A percentile compares a stretch with the other conserved stretches of the same genome.
phyloP scores from a whole-genome alignment of 73 alveolate species.

The Loxodes magnus region DNA sequence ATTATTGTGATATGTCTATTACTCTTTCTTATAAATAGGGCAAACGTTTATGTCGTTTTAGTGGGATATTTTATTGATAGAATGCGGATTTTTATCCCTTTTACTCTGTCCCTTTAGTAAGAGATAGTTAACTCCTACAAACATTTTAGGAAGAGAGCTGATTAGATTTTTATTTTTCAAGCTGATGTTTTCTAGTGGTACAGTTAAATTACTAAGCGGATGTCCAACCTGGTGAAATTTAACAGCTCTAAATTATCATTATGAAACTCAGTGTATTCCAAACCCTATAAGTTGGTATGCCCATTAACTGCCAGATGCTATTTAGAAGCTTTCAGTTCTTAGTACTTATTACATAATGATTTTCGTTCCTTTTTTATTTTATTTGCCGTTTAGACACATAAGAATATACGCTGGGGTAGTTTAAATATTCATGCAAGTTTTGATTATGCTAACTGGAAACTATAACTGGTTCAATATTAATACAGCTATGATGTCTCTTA shows the following conservation, averaged over 20 bases:
- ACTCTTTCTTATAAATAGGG: constrained; percentile 42
- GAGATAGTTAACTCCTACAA: constrained; percentile 4
- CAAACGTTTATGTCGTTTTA: constrained; percentile 52
- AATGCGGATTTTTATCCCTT: constrained; percentile 60
- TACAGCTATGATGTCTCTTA: constrained; percentile 35
- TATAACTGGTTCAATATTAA: constrained; percentile 69
- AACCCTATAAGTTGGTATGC: constrained; percentile 53
- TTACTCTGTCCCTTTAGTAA: constrained; percentile 20
- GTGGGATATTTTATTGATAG: constrained; percentile 76
- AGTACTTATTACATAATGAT: constrained; percentile 30
- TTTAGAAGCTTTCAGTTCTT: constrained; percentile 41
- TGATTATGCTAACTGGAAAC: constrained; percentile 63
- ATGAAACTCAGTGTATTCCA: constrained; percentile 67
- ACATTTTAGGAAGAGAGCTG: constrained; percentile 35
- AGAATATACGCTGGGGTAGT: constrained; percentile 49
- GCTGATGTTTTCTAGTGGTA: constrained; percentile 64
- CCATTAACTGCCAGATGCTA: constrained; percentile 44
- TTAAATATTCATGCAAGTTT: constrained; percentile 23
- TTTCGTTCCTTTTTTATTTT: constrained; percentile 46
- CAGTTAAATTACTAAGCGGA: constrained; percentile 40
- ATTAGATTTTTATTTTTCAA: constrained; percentile 54
- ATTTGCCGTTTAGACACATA: constrained; percentile 52
- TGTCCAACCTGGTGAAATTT: constrained; percentile 86
- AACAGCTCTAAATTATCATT: constrained; percentile 72
- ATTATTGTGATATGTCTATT: constrained; percentile 40